Conservation (phyloP, 345 rosid species). For the Citrus mangshanensis region DNA sequence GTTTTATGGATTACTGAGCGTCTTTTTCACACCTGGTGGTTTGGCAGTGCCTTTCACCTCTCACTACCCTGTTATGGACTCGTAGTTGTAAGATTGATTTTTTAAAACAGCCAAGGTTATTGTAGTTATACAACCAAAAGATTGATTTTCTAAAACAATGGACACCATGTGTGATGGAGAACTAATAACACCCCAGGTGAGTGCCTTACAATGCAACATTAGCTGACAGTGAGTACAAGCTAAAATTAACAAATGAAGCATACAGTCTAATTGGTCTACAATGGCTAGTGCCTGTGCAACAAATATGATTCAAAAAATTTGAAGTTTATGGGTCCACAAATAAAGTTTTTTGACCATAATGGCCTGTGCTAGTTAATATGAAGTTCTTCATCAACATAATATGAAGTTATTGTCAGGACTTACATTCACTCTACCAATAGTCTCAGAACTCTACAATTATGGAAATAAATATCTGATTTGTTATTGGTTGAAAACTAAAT, state of each 20-base stretch:
- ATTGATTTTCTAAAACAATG: background rate
- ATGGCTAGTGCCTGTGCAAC: background rate
- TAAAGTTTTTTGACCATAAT: background rate
- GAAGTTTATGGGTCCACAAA: background rate
- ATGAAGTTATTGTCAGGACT: background rate
- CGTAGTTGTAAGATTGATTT: too few relatives aligned
- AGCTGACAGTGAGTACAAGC: too few relatives aligned
- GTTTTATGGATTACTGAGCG: too few relatives aligned
- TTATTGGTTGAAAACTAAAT: background rate
- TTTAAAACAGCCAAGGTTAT: background rate
- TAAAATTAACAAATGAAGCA: background rate
- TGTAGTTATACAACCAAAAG: background rate
- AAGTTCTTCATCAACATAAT: background rate
- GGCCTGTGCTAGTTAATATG: background rate
- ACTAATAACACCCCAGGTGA: too few relatives aligned
- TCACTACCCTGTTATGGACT: too few relatives aligned
- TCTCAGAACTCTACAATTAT: background rate
- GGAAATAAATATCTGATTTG: background rate
- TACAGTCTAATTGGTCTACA: background rate
- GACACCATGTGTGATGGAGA: background rate
- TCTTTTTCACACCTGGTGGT: too few relatives aligned
- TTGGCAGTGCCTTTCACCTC: too few relatives aligned
- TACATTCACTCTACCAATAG: background rate
- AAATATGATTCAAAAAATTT: background rate
- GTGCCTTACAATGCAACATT: too few relatives aligned